phyloP scores from a whole-genome alignment of 2,329 filamentous ascomycete genomes.

The Colletotrichum eleusines region DNA sequence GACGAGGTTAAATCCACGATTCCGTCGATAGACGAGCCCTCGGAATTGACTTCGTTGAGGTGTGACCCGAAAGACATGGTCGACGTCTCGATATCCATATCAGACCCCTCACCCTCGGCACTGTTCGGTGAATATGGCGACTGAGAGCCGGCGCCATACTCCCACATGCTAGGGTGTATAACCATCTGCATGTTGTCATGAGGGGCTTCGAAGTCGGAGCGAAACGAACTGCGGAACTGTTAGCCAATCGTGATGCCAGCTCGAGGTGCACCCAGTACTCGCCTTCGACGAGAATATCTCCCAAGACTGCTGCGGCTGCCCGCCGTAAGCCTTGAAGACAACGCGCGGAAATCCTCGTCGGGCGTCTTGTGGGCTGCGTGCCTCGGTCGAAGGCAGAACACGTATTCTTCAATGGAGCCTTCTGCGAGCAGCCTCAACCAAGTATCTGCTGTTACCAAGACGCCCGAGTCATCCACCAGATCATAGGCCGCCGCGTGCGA shows the following conservation, averaged over 20 bases:
- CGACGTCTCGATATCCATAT: slow-evolving; percentile 1
- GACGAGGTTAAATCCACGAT: slow-evolving; percentile 15
- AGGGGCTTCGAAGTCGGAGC: not conserved
- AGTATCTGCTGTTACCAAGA: slow-evolving; percentile 11
- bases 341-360: slow-evolving; percentile 1
- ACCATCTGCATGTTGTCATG: slow-evolving; percentile 7
- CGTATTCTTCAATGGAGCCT: slow-evolving; percentile 15
- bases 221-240: slow-evolving; percentile 5
- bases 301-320: slow-evolving; percentile 20
- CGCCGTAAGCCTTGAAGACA: slow-evolving; percentile 16
- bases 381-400: slow-evolving; percentile 15
- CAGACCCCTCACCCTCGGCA: not conserved
- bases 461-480: slow-evolving; percentile 1
- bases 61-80: slow-evolving; percentile 15
- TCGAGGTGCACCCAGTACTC: not conserved
- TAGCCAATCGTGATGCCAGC: not conserved
- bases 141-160: slow-evolving; percentile 1
- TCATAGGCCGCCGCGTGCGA: slow-evolving; percentile 1
- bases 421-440: slow-evolving; percentile 13
- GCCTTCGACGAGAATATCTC: slow-evolving; percentile 19
- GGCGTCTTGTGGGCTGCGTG: not conserved
- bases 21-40: slow-evolving; percentile 8
- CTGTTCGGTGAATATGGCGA: not conserved
- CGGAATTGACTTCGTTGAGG: not conserved
- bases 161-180: slow-evolving; percentile 6